Conservation (phyloP, 2,329 filamentous ascomycete genomes). For the Trichoderma sp. region DNA sequence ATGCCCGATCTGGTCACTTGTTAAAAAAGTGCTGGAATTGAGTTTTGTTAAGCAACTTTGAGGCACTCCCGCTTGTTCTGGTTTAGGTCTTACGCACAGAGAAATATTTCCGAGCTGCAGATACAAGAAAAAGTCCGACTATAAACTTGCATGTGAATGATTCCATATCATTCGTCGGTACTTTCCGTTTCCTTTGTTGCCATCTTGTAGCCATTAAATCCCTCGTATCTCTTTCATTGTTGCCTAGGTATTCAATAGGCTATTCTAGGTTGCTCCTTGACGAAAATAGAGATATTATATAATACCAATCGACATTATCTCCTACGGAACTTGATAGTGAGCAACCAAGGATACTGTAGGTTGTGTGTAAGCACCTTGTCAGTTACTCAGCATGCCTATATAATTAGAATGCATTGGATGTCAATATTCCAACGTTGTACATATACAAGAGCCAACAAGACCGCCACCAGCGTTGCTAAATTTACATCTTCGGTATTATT, state of each 20-base stretch:
- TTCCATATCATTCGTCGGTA: not conserved
- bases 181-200: not conserved
- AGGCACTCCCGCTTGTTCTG: not conserved
- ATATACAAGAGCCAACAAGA: not conserved
- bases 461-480: not conserved
- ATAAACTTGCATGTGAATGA: not conserved
- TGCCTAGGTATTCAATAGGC: not conserved
- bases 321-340: too few relatives aligned
- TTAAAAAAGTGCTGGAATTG: not conserved
- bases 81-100: not conserved
- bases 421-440: not conserved
- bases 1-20: not conserved
- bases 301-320: too few relatives aligned
- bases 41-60: not conserved
- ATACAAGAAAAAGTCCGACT: not conserved
- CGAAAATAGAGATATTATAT: too few relatives aligned
- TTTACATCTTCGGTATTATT: conserved; percentile 9
- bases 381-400: not conserved
- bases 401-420: not conserved
- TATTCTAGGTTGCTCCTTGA: not conserved
- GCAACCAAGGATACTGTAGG: too few relatives aligned
- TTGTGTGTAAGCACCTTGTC: not conserved
- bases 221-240: not conserved
- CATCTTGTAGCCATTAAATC: not conserved
- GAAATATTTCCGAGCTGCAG: not conserved